phyloP scores from a whole-genome alignment of 2,329 filamentous ascomycete species.

The Penicillium fuscoglaucum region DNA sequence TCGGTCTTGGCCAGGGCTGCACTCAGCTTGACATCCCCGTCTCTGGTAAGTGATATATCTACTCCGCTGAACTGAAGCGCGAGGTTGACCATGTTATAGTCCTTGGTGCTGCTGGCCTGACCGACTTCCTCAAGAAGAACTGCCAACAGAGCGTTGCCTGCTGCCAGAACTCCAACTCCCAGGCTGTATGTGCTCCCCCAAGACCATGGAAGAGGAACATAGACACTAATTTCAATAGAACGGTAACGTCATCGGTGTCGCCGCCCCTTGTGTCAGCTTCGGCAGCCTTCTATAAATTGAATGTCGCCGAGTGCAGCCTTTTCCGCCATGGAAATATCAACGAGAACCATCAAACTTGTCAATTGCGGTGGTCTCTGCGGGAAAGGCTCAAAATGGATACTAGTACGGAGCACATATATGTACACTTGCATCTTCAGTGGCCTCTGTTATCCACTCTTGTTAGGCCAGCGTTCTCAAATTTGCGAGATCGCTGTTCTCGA shows the following conservation, averaged over 20 bases:
- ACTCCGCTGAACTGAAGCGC: not conserved
- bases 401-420: slow-evolving; percentile 17
- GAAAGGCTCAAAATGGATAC: not conserved
- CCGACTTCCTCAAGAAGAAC: slow-evolving; percentile 29
- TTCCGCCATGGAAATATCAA: not conserved
- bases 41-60: slow-evolving; percentile 21
- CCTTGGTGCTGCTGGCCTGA: slow-evolving; percentile 11
- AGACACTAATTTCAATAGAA: slow-evolving; percentile 21
- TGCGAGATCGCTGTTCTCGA: not conserved
- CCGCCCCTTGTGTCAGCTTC: slow-evolving; percentile 34
- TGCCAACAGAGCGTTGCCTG: slow-evolving; percentile 36
- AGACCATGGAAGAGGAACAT: not conserved
- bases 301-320: not conserved
- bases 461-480: not conserved
- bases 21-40: slow-evolving; percentile 26
- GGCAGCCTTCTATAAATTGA: slow-evolving; percentile 32
- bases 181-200: slow-evolving; percentile 20
- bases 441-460: slow-evolving; percentile 1
- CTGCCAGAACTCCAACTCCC: slow-evolving; percentile 29
- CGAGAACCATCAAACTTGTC: slow-evolving; percentile 3
- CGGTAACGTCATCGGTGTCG: slow-evolving; percentile 31
- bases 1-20: slow-evolving; percentile 36
- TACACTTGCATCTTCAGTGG: slow-evolving; percentile 12
- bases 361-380: not conserved
- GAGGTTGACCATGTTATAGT: slow-evolving; percentile 13